Evolutionary conservation across 2,329 filamentous ascomycete species (phyloP), one percentile per base, ranked within the genome.

Genomic region (Emergomyces orientalis): DNA sequence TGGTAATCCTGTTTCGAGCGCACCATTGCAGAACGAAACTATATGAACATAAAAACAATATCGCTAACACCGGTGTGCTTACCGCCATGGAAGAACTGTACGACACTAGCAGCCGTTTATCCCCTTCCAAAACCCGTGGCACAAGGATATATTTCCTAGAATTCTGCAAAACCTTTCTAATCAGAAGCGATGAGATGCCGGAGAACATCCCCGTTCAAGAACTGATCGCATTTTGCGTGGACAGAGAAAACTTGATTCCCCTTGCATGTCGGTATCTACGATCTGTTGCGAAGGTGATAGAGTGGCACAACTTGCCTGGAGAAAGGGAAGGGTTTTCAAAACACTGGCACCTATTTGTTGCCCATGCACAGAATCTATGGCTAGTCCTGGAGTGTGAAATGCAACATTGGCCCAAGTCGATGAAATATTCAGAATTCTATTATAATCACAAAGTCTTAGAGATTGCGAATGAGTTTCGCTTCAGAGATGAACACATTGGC

Each of bases 331-430:
- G 30, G 14, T 4, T 8, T 30, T 13, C 19, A 11, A 32, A n/a
- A 6, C 19, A 8, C 55, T 58, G 55, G 55, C 22, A 43, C 19
- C 14, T 58, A 43, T 58, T 58, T 30, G 25, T 58, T 6, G 39
- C 55, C 27, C 55, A n/a, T 2, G n/a, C 55, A 32, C 55, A 58
- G 9, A 58, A 43, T 27, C 22, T 58, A 19, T 58, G 55, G 55
- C 5, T 1, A 14, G 37, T 27, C n/a, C 8, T 43, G 4, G n/a
- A 43, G 17, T 11, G 39, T 6, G 22, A 11, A n/a, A 56, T 13
- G 17, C 17, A 37, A 39, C 17, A 22, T n/a, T 41, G 4, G 14
- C 34, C 22, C 34, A 25, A n/a, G 11, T 3, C 13, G 2, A 2
- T 4, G 1, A 2, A 5, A 27, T 43, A 11, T 19, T 58, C 34